These are phyloP conservation scores for Perilla frutescens DNA, from an alignment of 257 asterid genomes.

Conservation along the genomic window DNA sequence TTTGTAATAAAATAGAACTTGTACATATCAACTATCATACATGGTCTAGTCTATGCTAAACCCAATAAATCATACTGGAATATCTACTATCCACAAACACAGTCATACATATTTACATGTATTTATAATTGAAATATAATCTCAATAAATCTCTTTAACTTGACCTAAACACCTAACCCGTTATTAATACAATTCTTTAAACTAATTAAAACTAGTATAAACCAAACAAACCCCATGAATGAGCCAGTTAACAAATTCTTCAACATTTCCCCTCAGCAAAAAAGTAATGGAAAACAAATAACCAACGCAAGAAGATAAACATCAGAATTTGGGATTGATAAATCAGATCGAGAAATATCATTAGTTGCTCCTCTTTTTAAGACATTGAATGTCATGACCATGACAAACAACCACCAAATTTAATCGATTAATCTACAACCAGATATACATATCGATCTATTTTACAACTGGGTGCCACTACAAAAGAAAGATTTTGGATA, in stretches of 20 bases:
- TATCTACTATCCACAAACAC: too few species aligned
- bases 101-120: too few species aligned
- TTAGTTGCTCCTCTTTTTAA: constrained; percentile 22
- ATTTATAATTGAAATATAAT: too few species aligned
- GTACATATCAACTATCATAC: too few species aligned
- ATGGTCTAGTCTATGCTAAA: too few species aligned
- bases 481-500: constrained; percentile 2
- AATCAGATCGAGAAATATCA: neutral
- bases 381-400: constrained; percentile 23
- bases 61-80: too few species aligned
- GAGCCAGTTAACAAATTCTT: neutral
- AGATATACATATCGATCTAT: neutral
- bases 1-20: too few species aligned
- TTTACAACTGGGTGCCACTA: neutral
- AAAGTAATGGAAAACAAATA: constrained; percentile 6
- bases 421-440: constrained; percentile 13
- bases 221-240: constrained; percentile 4
- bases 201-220: neutral
- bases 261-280: neutral
- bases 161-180: neutral
- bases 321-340: neutral
- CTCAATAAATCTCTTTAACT: too few species aligned
- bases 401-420: constrained; percentile 28
- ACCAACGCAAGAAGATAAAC: neutral
- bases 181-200: neutral